Conservation (phyloP, 129 eudicot species). For the Ambrosia artemisiifolia region DNA sequence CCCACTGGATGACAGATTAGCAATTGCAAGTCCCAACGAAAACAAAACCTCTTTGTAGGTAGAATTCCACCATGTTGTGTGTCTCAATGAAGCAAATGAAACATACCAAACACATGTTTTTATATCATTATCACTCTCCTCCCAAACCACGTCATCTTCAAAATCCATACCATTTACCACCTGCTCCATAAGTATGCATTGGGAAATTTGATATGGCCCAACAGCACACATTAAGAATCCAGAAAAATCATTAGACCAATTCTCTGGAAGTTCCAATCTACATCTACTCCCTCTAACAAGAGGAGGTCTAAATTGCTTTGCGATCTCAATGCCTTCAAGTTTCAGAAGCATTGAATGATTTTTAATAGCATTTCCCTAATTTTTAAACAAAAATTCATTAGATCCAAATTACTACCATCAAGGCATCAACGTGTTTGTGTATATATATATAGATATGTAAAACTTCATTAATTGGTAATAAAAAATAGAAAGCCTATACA, state of each 20-base stretch:
- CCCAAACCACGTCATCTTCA: not conserved
- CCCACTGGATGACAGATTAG: too few relatives aligned
- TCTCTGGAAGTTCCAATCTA: not conserved
- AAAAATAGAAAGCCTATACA: not conserved
- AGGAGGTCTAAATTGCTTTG: not conserved
- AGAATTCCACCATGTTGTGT: not conserved
- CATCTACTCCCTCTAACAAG: not conserved
- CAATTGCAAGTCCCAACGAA: too few relatives aligned
- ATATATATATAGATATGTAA: too few relatives aligned
- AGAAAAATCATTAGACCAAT: not conserved
- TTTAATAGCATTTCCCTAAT: not conserved
- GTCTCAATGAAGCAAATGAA: not conserved
- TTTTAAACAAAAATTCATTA: not conserved
- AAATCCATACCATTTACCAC: not conserved
- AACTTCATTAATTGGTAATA: too few relatives aligned
- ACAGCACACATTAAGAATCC: slow-evolving; percentile 1
- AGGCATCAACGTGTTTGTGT: too few relatives aligned
- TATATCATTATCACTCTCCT: not conserved
- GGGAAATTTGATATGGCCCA: not conserved
- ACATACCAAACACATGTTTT: not conserved
- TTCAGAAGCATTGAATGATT: not conserved
- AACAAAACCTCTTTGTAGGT: not conserved
- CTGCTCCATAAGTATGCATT: too few relatives aligned
- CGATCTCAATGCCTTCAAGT: not conserved
- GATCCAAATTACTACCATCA: not conserved